Conservation (phyloP, 2,329 filamentous ascomycete species). For the Septoria linicola region DNA sequence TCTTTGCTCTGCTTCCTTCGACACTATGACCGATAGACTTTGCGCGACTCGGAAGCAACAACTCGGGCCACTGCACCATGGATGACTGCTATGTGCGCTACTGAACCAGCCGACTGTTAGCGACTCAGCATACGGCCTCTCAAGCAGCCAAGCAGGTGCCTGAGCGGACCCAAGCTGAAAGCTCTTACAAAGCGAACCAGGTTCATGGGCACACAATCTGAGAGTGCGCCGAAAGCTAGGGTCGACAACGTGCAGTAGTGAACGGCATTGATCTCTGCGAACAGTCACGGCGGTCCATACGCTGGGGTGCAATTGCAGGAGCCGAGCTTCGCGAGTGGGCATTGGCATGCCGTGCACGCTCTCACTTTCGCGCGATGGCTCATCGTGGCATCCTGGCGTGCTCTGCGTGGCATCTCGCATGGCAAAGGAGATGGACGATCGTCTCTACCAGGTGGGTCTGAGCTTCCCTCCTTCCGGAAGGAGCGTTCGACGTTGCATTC, state of each 20-base stretch:
- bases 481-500: constrained; percentile 13
- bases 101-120: neutral
- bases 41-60: constrained; percentile 12
- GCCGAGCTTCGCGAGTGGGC: neutral
- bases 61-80: neutral
- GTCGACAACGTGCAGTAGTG: constrained; percentile 5
- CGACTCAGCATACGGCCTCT: neutral
- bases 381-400: constrained; percentile 1
- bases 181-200: neutral
- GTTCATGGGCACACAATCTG: neutral
- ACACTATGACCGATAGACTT: constrained; percentile 1
- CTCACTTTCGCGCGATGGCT: neutral
- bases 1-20: neutral
- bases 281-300: neutral
- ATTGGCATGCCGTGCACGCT: neutral
- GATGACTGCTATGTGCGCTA: neutral
- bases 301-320: neutral
- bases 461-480: constrained; percentile 16
- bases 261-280: neutral
- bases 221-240: neutral
- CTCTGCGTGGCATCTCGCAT: constrained; percentile 7
- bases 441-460: neutral
- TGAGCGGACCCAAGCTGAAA: neutral
- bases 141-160: neutral
- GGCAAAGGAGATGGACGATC: constrained; percentile 2